These are phyloP conservation scores for Cylindrotheca fusiformis DNA, from an alignment of 108 stramenopile genomes.

Conservation along the genomic window DNA sequence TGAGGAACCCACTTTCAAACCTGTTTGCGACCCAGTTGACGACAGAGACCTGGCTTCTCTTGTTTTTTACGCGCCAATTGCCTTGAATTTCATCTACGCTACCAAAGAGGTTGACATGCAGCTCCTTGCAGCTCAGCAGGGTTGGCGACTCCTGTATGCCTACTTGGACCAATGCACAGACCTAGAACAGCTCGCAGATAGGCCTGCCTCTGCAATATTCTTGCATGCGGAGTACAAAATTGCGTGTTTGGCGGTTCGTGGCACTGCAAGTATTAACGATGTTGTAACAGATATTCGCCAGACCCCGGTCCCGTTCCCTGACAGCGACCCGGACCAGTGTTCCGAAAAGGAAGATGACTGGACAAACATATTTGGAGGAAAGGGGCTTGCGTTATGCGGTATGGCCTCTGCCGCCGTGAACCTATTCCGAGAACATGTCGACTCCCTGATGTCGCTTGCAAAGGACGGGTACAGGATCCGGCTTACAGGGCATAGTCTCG, in stretches of 20 bases:
- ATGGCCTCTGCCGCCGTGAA: constrained; percentile 83
- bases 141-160: constrained; percentile 83
- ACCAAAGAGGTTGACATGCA: constrained; percentile 89
- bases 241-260: constrained; percentile 81
- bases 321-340: constrained; percentile 28
- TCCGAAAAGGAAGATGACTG: constrained; percentile 51
- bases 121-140: constrained; percentile 86
- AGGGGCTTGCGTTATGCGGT: constrained; percentile 76
- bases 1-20: constrained; percentile 28
- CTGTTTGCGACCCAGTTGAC: constrained; percentile 72
- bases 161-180: constrained; percentile 60
- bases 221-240: constrained; percentile 68
- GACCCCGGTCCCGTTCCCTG: constrained; percentile 83
- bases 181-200: constrained; percentile 37
- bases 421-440: constrained; percentile 75
- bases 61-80: constrained; percentile 84
- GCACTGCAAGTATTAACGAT: constrained; percentile 92
- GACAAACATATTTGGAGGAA: constrained; percentile 64
- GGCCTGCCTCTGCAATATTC: constrained; percentile 76
- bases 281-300: constrained; percentile 96
- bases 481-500: constrained; percentile 74
- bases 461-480: constrained; percentile 77
- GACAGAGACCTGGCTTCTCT: constrained; percentile 60
- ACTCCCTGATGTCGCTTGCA: constrained; percentile 55
- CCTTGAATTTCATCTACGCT: constrained; percentile 90